A percentile compares a stretch with the other conserved stretches of the same genome.
Conservation (phyloP, 768 basidiomycete species). For the Grammothele lineata region DNA sequence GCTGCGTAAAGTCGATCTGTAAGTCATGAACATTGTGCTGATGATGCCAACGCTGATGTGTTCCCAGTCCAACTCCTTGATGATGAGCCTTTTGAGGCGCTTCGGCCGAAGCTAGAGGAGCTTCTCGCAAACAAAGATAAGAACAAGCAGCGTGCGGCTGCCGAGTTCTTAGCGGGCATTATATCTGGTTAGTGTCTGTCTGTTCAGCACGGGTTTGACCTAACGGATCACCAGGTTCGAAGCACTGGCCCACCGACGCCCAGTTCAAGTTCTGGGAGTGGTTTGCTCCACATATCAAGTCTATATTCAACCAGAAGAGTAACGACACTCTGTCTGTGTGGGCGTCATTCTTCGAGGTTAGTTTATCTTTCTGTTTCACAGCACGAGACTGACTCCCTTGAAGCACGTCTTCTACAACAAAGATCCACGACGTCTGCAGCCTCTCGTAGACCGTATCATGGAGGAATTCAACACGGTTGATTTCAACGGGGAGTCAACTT, state of each 20-base stretch:
- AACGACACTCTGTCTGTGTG: conserved; percentile 78
- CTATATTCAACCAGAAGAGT: conserved; percentile 66
- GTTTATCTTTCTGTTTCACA: conserved; percentile 6
- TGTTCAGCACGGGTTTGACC: too few species aligned
- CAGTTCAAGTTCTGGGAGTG: conserved; percentile 75
- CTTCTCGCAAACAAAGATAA: conserved; percentile 69
- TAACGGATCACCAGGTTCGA: conserved; percentile 76
- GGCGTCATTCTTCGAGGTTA: conserved; percentile 75
- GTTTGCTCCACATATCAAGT: conserved; percentile 64
- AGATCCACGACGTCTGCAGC: conserved; percentile 81
- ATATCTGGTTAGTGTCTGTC: conserved; percentile 57
- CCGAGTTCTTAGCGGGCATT: conserved; percentile 78
- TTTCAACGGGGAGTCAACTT: conserved; percentile 78
- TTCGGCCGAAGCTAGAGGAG: conserved; percentile 58
- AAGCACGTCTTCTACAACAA: conserved; percentile 75
- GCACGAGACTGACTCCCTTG: not conserved
- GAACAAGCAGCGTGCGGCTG: conserved; percentile 85
- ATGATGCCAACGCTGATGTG: not conserved
- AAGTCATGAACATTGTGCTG: conserved; percentile 19
- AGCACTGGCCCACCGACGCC: conserved; percentile 79
- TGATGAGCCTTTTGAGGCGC: conserved; percentile 59
- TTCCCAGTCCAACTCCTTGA: conserved; percentile 70
- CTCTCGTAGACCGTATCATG: conserved; percentile 71
- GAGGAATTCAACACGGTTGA: conserved; percentile 62
- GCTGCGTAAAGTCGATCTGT: conserved; percentile 76